phyloP scores from a whole-genome alignment of 2,329 filamentous ascomycete species.

The Neofusicoccum umdonicola region DNA sequence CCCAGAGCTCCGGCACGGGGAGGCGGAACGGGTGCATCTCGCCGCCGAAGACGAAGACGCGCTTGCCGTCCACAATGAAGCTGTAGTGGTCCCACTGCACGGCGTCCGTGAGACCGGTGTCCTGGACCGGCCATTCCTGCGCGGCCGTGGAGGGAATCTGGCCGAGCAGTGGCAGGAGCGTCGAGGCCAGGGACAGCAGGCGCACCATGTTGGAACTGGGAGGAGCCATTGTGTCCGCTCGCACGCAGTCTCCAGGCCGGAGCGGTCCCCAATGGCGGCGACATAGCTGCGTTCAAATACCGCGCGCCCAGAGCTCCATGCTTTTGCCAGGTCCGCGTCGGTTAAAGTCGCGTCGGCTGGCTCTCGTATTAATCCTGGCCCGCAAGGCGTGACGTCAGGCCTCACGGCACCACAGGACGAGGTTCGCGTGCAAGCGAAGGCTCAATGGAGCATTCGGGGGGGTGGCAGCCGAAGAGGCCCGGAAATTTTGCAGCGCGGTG shows the following conservation, averaged over 20 bases:
- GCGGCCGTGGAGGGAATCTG: conserved; percentile 2
- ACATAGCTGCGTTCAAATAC: background rate
- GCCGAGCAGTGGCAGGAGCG: background rate
- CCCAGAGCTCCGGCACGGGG: conserved; percentile 51
- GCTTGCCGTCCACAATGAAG: conserved; percentile 51
- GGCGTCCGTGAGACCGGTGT: conserved; percentile 47
- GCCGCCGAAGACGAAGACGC: conserved; percentile 53
- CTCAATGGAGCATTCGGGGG: background rate
- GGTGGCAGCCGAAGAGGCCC: background rate
- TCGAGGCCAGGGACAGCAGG: background rate
- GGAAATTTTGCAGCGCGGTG: background rate
- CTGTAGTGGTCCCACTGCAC: conserved; percentile 57
- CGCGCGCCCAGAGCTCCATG: too few relatives aligned
- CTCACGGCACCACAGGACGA: background rate
- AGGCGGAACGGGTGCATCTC: conserved; percentile 56
- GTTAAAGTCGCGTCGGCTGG: background rate
- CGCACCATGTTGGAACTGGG: background rate
- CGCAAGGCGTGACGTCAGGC: background rate
- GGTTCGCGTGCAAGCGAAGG: background rate
- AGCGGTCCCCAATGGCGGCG: background rate
- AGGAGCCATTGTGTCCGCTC: background rate
- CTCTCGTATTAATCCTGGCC: background rate
- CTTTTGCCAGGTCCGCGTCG: background rate
- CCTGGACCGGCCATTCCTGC: conserved; percentile 47
- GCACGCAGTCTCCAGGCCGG: background rate